These are phyloP conservation scores for Sugiyamaella lignohabitans DNA, from an alignment of 805 yeast species.

Conservation along the genomic window DNA sequence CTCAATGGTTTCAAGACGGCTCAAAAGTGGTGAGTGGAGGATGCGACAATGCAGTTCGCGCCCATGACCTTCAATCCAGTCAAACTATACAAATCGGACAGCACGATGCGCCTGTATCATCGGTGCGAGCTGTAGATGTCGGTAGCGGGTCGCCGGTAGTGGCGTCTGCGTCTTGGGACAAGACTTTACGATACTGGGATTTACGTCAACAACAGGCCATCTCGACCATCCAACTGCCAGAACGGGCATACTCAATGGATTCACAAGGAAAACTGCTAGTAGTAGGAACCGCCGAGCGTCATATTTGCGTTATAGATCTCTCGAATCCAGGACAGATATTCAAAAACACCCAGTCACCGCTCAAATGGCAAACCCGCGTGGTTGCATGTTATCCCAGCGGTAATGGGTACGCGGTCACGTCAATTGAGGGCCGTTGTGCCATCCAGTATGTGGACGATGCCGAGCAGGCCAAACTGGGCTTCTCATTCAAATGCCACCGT, in stretches of 20 bases:
- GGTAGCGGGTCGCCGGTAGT: conserved; percentile 59
- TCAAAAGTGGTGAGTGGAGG: conserved; percentile 84
- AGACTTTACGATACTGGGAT: conserved; percentile 93
- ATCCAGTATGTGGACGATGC: conserved; percentile 81
- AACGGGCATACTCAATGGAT: conserved; percentile 87
- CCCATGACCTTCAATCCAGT: conserved; percentile 76
- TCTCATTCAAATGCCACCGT: conserved; percentile 93
- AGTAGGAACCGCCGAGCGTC: conserved; percentile 91
- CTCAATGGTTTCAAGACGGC: conserved; percentile 84
- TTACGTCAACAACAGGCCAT: conserved; percentile 72
- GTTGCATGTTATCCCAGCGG: conserved; percentile 86
- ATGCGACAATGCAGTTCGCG: conserved; percentile 77
- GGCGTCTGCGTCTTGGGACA: conserved; percentile 95
- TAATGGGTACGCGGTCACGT: conserved; percentile 86
- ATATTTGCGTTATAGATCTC: conserved; percentile 68
- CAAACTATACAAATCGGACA: conserved; percentile 79
- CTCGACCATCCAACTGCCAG: conserved; percentile 76
- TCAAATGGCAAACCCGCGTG: conserved; percentile 83
- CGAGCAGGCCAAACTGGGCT: conserved; percentile 52
- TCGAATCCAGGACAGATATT: conserved; percentile 73
- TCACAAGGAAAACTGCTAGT: conserved; percentile 72
- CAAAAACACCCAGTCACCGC: conserved; percentile 65
- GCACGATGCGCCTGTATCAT: conserved; percentile 74
- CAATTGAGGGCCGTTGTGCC: conserved; percentile 93
- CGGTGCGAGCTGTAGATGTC: conserved; percentile 71